These are phyloP conservation scores for Rhizoclosmatium sp. DNA, from an alignment of 192 early-diverging fungal genomes.

Conservation along the genomic window DNA sequence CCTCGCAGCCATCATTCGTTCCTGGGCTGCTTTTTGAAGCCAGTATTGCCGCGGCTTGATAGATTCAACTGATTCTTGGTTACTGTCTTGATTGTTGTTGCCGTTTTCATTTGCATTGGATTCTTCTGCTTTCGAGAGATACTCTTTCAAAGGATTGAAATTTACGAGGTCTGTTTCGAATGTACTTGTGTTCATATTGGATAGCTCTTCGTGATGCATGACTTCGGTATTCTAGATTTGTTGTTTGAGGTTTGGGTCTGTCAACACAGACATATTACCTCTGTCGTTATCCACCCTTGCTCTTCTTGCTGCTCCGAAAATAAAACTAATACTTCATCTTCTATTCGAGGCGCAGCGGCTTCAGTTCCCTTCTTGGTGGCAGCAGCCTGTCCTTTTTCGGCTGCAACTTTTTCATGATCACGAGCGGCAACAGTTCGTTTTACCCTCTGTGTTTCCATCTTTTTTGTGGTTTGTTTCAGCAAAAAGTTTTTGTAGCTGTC, in stretches of 20 bases:
- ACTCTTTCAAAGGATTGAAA: conserved; percentile 38
- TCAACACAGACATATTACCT: not conserved
- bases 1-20: conserved; percentile 27
- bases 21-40: conserved; percentile 20
- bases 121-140: conserved; percentile 22
- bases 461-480: not conserved
- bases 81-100: conserved; percentile 11
- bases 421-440: not conserved
- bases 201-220: conserved; percentile 34
- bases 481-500: conserved; percentile 19
- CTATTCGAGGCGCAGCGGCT: not conserved
- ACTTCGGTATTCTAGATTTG: conserved; percentile 4
- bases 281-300: conserved; percentile 31
- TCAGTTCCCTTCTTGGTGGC: not conserved
- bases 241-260: not conserved
- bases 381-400: not conserved
- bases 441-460: conserved; percentile 6
- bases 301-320: conserved; percentile 33
- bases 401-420: not conserved
- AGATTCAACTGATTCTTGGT: not conserved
- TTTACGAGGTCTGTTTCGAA: conserved; percentile 35
- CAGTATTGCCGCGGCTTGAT: conserved; percentile 23
- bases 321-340: conserved; percentile 25
- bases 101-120: not conserved
- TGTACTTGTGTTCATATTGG: not conserved